Evolutionary conservation across 768 basidiomycete genomes (phyloP), one percentile per base, ranked within the genome.

Genomic region (Sporobolomyces roseus): DNA sequence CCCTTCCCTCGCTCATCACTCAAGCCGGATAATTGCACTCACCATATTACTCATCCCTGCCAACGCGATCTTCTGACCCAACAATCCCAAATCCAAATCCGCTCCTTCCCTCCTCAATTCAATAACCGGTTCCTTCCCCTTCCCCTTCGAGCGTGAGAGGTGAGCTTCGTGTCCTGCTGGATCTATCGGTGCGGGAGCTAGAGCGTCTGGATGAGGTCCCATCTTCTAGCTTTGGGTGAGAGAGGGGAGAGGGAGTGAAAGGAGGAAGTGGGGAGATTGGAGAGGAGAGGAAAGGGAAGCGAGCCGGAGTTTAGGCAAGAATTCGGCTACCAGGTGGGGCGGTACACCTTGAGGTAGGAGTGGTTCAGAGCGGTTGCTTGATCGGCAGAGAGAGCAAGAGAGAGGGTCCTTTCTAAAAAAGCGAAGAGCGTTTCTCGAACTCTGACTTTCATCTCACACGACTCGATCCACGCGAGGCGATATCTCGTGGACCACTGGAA

Each of bases 21-120:
- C 12, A 41, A 29, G 33, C n/a, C 16, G 19, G 21, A 3, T n/a
- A 7, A 33, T 1, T 9, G 1, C 4, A 35, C 65, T 35, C 33
- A 72, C 66, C 63, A 66, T 65, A 45, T 72, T 72, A 25, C 35
- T 36, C n/a, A 56, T 29, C 0, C 71, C 71, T 0, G 66, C 71
- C 10, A 72, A 49, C 1, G 23, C 63, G 8, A 72, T 52, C 48
- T 72, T 72, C 6, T 61, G 35, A 29, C 23, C 27, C 3, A 69
- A 32, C 30, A 65, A 14, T 21, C 64, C 19, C 12, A 64, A 17
- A 58, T 64, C 52, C 30, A 29, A 16, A 25, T 55, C 63, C 53
- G 27, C 29, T 36, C 54, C 25, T 41, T 38, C 53, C 16, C 29
- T 23, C 21, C 21, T 2, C 50, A 33, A 25, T 13, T 21, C 50